Conservation (phyloP, 164 flowering plant species). For the Piper betle region DNA sequence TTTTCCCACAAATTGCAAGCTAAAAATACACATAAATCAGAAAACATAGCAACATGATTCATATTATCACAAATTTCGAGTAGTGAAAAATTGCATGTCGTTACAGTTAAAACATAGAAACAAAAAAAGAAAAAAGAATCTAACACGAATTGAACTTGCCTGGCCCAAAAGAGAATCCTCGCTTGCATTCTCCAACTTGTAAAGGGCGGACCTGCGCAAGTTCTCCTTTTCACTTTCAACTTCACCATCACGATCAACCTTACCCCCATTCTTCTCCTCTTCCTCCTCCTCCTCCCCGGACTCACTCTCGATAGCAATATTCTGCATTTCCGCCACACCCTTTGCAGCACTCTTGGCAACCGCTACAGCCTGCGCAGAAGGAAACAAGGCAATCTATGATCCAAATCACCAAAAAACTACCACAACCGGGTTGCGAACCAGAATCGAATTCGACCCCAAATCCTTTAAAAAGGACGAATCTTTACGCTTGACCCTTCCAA, state of each 20-base stretch:
- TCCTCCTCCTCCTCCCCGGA: slow-evolving; percentile 33
- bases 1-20: neutral
- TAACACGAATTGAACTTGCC: slow-evolving; percentile 28
- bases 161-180: slow-evolving; percentile 83
- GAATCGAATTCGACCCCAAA: neutral
- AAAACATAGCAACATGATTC: too few species aligned
- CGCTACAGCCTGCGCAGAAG: slow-evolving; percentile 50
- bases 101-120: too few species aligned
- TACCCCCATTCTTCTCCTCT: slow-evolving; percentile 5
- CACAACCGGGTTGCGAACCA: too few species aligned
- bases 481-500: neutral
- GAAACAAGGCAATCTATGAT: neutral
- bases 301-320: slow-evolving; percentile 35
- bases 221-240: slow-evolving; percentile 45
- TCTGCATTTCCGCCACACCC: slow-evolving; percentile 50
- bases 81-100: too few species aligned
- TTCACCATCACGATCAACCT: slow-evolving; percentile 12
- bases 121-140: too few species aligned
- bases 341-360: slow-evolving; percentile 79
- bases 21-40: too few species aligned
- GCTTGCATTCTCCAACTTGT: slow-evolving; percentile 81
- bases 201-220: slow-evolving; percentile 51
- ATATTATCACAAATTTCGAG: too few species aligned
- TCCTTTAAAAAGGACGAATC: neutral
- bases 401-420: too few species aligned